Evolutionary conservation across 306 rosid genomes (phyloP).

Genomic region (Gillenia trifoliata): DNA sequence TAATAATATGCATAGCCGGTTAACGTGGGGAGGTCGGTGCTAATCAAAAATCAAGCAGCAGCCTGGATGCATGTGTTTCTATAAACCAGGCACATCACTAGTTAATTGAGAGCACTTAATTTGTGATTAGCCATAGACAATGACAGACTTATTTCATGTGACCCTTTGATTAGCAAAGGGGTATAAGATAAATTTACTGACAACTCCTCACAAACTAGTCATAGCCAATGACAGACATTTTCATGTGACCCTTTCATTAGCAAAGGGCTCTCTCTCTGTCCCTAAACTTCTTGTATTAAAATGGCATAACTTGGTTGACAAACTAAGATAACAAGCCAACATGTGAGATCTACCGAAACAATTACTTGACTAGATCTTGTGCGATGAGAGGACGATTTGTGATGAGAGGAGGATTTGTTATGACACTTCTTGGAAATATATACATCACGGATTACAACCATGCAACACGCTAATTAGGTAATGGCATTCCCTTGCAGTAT

Average conservation of each 20-base stretch:
- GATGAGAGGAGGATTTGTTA: background rate
- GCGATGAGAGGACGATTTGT: background rate
- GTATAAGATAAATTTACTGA: background rate
- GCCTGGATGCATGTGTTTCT: background rate
- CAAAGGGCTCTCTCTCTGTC: background rate
- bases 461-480: background rate
- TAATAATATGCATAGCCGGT: background rate
- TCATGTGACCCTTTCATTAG: background rate
- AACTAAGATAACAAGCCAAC: conserved; percentile 6
- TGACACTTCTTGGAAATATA: conserved; percentile 12
- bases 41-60: background rate
- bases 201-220: background rate
- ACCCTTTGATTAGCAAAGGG: conserved; percentile 1
- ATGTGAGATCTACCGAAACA: conserved; percentile 11
- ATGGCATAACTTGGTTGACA: background rate
- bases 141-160: background rate
- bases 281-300: background rate
- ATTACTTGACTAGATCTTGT: conserved; percentile 4
- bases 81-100: background rate
- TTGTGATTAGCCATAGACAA: background rate
- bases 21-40: conserved; percentile 1
- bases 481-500: background rate
- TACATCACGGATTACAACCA: background rate
- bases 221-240: too few relatives aligned
- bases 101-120: background rate